Evolutionary conservation across 2,329 filamentous ascomycete species (phyloP), one percentile per base, ranked within the genome.

Genomic region (Aspergillus pseudonomiae): DNA sequence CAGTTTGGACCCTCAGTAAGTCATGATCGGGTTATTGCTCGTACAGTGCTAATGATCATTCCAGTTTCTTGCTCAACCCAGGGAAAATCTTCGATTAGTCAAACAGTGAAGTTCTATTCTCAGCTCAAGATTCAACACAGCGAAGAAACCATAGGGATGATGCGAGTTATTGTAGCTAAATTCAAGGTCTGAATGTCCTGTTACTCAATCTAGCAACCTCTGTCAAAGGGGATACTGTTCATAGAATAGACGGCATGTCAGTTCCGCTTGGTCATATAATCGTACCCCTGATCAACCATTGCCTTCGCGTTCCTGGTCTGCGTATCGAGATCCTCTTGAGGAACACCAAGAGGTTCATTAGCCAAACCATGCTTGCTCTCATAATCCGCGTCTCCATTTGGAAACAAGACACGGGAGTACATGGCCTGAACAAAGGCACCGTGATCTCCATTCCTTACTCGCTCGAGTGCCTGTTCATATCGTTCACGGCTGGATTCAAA

Each of bases 1-100:
- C n/a, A 87, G 91, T 16, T 80, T 96, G 52, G 93, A 96, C 80
- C 92, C 92, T 0, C 78, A 88, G 58, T 94, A 92, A 90, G 87
- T 96, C 3, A 21, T 7, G 1, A 12, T 32, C 7, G 1, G 6
- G 5, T 5, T 52, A 9, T 7, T 6, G 19, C 16, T 52, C 4
- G n/a, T 4, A 19, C 48, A 34, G 19, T 52, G 19, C 26, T 52
- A 52, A 52, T 21, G 6, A 30, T 10, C 3, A 34, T 32, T n/a
- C 21, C 32, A 52, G 48, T 2, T 52, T 9, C 10, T 32, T 52
- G 28, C 48, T 52, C 28, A 52, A 52, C 34, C 48, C 48, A 32
- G 48, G 48, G 1, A 52, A 52, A 6, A 52, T 52, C 19, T 52
- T 52, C 9, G 48, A 52, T 19, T 52, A 52, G 10, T 4, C 12